Evolutionary conservation across 306 rosid genomes (phyloP).

Genomic region (Sicyos edulis): DNA sequence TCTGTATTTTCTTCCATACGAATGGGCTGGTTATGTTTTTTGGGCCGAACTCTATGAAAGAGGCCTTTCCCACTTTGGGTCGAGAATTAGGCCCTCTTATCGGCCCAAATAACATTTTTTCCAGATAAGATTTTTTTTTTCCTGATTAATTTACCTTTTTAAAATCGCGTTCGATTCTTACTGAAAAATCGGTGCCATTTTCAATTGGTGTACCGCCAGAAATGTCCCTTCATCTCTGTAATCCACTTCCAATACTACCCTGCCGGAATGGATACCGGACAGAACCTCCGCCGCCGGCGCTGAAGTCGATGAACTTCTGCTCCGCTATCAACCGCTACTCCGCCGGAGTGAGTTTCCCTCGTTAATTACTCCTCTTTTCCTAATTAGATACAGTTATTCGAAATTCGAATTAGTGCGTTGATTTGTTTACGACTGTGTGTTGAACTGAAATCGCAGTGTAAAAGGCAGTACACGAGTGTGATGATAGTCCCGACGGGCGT

Average conservation of each 20-base stretch:
- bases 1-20: too few relatives aligned
- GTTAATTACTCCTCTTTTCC: neutral
- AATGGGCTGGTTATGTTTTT: neutral
- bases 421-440: neutral
- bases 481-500: constrained; percentile 79
- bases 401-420: neutral
- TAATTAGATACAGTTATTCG: neutral
- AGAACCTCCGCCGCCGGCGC: constrained; percentile 19
- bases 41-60: neutral
- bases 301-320: constrained; percentile 31
- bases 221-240: constrained; percentile 40
- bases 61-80: neutral
- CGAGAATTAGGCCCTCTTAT: neutral
- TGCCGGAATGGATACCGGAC: constrained; percentile 1
- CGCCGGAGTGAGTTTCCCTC: constrained; percentile 33
- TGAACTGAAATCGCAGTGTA: constrained; percentile 32
- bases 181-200: constrained; percentile 9
- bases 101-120: neutral
- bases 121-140: neutral
- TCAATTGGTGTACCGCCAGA: neutral
- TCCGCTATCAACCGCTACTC: constrained; percentile 27
- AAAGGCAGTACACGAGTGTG: constrained; percentile 72
- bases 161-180: neutral
- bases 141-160: too few relatives aligned
- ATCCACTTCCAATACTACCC: constrained; percentile 27